Conservation (phyloP, 2,329 filamentous ascomycete genomes). For the Talaromyces sp. region DNA sequence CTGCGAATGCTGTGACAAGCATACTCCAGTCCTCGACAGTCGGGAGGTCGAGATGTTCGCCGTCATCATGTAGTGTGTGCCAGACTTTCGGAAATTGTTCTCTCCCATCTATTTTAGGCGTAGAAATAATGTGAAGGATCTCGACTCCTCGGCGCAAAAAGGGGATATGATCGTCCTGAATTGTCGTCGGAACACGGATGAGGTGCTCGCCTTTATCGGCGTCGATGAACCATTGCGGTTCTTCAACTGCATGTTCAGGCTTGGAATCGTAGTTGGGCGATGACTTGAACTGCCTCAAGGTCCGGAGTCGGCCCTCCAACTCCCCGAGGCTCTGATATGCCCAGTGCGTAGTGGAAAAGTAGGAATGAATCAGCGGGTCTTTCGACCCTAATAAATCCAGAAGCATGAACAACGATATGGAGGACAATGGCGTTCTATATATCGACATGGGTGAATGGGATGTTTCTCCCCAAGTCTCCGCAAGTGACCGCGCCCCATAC, state of each 20-base stretch:
- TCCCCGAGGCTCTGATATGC: constrained; percentile 74
- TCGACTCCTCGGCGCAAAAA: constrained; percentile 86
- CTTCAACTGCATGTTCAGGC: constrained; percentile 26
- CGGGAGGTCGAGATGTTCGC: constrained; percentile 72
- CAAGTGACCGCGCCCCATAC: constrained; percentile 81
- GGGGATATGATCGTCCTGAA: constrained; percentile 87
- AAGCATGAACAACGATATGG: constrained; percentile 86
- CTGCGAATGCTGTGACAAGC: constrained; percentile 77
- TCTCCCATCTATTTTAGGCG: constrained; percentile 41
- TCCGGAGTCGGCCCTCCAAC: constrained; percentile 70
- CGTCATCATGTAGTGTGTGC: constrained; percentile 83
- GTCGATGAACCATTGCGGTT: constrained; percentile 64
- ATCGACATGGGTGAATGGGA: constrained; percentile 68
- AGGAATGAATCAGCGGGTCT: constrained; percentile 72
- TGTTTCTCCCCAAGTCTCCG: constrained; percentile 73
- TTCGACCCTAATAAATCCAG: constrained; percentile 78
- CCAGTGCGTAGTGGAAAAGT: constrained; percentile 90
- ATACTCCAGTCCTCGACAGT: constrained; percentile 85
- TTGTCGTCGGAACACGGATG: constrained; percentile 49
- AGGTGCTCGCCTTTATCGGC: constrained; percentile 51
- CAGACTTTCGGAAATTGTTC: constrained; percentile 70
- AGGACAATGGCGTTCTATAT: constrained; percentile 69
- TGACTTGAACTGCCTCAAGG: constrained; percentile 64
- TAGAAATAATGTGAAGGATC: constrained; percentile 83
- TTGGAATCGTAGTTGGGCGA: constrained; percentile 38